Percentiles rank a stretch among this genome's conserved stretches.
These are phyloP conservation scores for Cubamyces lactineus DNA, from an alignment of 768 basidiomycete species.

Conservation along the genomic window DNA sequence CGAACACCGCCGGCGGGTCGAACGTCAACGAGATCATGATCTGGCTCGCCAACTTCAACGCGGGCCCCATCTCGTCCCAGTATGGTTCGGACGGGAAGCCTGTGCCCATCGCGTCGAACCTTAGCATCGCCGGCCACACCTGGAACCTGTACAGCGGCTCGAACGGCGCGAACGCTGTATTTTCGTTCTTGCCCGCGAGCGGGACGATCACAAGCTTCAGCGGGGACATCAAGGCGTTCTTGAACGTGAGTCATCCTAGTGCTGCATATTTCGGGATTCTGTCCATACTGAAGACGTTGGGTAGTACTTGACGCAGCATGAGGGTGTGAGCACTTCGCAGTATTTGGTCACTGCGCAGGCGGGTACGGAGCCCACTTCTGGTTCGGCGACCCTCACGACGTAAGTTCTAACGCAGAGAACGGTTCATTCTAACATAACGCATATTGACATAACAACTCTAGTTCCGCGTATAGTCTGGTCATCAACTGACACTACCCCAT, in stretches of 20 bases:
- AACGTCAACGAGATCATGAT: slow-evolving; percentile 59
- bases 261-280: neutral
- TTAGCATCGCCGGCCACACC: slow-evolving; percentile 51
- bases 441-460: slow-evolving; percentile 28
- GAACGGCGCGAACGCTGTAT: slow-evolving; percentile 53
- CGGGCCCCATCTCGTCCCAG: slow-evolving; percentile 56
- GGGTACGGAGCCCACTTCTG: slow-evolving; percentile 65
- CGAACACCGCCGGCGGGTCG: slow-evolving; percentile 49
- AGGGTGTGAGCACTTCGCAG: slow-evolving; percentile 52
- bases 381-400: slow-evolving; percentile 58
- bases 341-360: slow-evolving; percentile 63
- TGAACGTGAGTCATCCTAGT: slow-evolving; percentile 40
- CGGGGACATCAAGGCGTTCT: slow-evolving; percentile 56
- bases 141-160: slow-evolving; percentile 62
- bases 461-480: slow-evolving; percentile 48
- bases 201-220: slow-evolving; percentile 50
- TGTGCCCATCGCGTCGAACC: slow-evolving; percentile 46
- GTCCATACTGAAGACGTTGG: neutral
- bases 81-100: slow-evolving; percentile 53
- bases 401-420: slow-evolving; percentile 35
- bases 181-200: slow-evolving; percentile 44
- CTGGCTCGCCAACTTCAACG: slow-evolving; percentile 63
- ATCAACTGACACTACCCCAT: slow-evolving; percentile 42
- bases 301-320: slow-evolving; percentile 54
- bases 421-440: neutral